Conservation (phyloP, 2,329 filamentous ascomycete genomes). For the Septoria linicola region DNA sequence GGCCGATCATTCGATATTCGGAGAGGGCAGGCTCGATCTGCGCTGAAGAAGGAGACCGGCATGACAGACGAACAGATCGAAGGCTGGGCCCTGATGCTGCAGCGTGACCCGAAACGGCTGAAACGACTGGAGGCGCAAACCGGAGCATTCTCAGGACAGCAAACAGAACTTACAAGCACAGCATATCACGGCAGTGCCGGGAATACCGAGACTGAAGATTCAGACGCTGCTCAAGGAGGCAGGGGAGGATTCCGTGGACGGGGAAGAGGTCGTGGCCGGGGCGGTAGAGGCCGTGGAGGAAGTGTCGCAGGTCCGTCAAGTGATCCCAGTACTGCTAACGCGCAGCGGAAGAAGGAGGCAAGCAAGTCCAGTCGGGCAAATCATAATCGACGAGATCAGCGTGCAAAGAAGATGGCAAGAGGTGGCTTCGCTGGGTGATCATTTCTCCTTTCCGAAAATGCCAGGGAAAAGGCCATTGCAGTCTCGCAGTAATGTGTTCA, state of each 20-base stretch:
- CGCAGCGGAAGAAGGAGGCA: slow-evolving; percentile 74
- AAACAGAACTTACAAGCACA: slow-evolving; percentile 64
- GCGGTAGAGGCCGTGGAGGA: slow-evolving; percentile 45
- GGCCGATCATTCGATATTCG: slow-evolving; percentile 69
- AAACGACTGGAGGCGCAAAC: slow-evolving; percentile 70
- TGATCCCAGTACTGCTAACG: slow-evolving; percentile 69
- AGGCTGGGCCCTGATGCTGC: slow-evolving; percentile 87
- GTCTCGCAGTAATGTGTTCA: neutral
- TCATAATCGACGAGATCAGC: slow-evolving; percentile 75
- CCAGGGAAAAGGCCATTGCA: neutral
- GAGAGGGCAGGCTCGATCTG: slow-evolving; percentile 60
- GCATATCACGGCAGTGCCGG: slow-evolving; percentile 59
- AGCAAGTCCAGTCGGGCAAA: slow-evolving; percentile 78
- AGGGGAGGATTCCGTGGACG: slow-evolving; percentile 46
- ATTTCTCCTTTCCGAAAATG: neutral
- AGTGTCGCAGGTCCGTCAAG: slow-evolving; percentile 64
- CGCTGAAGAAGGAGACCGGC: slow-evolving; percentile 71
- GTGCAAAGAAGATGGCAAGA: slow-evolving; percentile 61
- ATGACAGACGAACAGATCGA: slow-evolving; percentile 95
- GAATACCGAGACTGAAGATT: slow-evolving; percentile 59
- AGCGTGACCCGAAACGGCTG: slow-evolving; percentile 67
- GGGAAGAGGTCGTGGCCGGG: slow-evolving; percentile 50
- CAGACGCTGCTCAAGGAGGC: slow-evolving; percentile 46
- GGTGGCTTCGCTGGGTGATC: slow-evolving; percentile 50
- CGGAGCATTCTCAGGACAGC: slow-evolving; percentile 63